A percentile compares a stretch with the other conserved stretches of the same genome.
Conservation (phyloP, 1,284 basidiomycete genomes). For the Phaffia rhodozyma region DNA sequence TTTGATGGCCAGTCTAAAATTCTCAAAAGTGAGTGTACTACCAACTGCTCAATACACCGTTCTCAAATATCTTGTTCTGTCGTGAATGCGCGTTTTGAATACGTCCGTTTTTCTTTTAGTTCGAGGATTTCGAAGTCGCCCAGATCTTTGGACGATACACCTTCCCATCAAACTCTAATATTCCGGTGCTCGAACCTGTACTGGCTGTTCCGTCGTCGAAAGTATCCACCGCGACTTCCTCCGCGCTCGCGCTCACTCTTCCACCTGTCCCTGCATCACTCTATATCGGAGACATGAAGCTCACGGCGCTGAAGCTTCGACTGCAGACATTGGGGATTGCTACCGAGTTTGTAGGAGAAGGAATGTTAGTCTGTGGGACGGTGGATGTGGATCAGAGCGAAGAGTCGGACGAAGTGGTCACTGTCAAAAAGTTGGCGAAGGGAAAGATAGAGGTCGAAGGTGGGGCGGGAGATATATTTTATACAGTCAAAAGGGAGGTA, state of each 20-base stretch:
- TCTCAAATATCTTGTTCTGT: neutral
- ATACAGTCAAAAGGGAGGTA: conserved; percentile 12
- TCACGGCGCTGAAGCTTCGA: conserved; percentile 69
- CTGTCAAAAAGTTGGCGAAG: conserved; percentile 63
- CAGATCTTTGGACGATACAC: conserved; percentile 76
- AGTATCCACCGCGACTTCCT: conserved; percentile 18
- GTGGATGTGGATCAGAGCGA: conserved; percentile 41
- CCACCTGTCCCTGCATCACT: conserved; percentile 67
- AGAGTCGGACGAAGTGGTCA: conserved; percentile 58
- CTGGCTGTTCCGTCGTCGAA: conserved; percentile 38
- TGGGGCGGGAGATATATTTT: conserved; percentile 11
- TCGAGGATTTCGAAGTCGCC: conserved; percentile 93
- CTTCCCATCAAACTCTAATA: conserved; percentile 62
- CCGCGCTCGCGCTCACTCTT: conserved; percentile 32
- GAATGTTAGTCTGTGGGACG: conserved; percentile 80
- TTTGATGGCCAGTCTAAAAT: conserved; percentile 61
- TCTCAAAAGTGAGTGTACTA: conserved; percentile 57
- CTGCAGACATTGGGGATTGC: conserved; percentile 62
- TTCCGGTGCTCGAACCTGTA: conserved; percentile 42
- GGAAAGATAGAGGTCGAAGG: conserved; percentile 16
- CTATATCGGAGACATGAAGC: conserved; percentile 89
- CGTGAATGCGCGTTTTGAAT: conserved; percentile 1
- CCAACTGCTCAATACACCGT: neutral
- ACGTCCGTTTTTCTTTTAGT: conserved; percentile 41
- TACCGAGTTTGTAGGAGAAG: conserved; percentile 86